Percentiles rank a stretch among this genome's conserved stretches.
Evolutionary conservation across 495 filamentous ascomycete species (phyloP).

Genomic region (Echria macrotheca): DNA sequence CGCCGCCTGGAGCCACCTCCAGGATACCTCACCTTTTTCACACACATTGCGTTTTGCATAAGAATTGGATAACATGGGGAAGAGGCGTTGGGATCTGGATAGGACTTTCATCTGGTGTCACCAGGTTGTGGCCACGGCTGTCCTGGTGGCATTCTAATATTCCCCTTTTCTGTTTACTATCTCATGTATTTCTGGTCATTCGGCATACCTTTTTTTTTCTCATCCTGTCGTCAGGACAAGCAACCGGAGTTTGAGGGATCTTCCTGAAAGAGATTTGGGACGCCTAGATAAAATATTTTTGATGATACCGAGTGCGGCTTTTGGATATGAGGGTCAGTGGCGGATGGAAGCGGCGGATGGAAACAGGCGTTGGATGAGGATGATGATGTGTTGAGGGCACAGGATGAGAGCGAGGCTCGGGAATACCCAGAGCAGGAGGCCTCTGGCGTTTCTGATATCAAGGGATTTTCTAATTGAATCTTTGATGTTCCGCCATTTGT

Average conservation of each 20-base stretch:
- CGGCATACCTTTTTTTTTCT: neutral
- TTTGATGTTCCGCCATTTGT: too few species aligned
- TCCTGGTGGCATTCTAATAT: neutral
- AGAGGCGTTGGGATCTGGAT: slow-evolving; percentile 9
- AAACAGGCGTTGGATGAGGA: neutral
- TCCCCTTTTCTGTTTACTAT: neutral
- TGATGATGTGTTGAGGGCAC: neutral
- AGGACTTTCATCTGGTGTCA: neutral
- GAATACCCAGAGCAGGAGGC: too few species aligned
- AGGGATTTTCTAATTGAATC: too few species aligned
- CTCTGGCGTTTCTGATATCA: too few species aligned
- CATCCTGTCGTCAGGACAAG: neutral
- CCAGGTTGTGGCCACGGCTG: neutral
- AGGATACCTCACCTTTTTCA: neutral
- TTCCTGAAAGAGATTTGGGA: slow-evolving; percentile 5
- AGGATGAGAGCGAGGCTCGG: neutral
- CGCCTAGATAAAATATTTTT: slow-evolving; percentile 6
- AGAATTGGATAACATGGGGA: slow-evolving; percentile 4
- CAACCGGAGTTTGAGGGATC: slow-evolving; percentile 6
- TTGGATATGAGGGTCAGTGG: slow-evolving; percentile 3
- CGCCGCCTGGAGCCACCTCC: too few species aligned
- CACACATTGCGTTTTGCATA: slow-evolving; percentile 11
- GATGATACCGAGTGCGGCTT: slow-evolving; percentile 6
- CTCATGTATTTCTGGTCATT: neutral
- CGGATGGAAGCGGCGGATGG: neutral